Percentiles rank a stretch among this genome's conserved stretches.
Evolutionary conservation across 495 filamentous ascomycete genomes (phyloP).

Genomic region (Tetracladium setigerum): DNA sequence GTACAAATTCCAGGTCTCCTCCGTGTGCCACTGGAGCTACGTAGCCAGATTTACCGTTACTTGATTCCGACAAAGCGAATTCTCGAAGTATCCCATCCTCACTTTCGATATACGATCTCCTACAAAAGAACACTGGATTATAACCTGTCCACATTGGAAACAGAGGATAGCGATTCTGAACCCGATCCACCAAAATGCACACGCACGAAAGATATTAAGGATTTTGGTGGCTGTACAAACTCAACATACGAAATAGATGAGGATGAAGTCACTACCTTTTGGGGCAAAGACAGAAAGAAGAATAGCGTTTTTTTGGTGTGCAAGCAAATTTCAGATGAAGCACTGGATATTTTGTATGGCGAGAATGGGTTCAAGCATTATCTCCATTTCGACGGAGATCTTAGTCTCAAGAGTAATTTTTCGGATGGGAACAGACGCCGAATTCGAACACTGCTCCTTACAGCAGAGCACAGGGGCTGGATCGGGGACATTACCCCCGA

Average conservation of each 20-base stretch:
- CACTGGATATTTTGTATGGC: no score
- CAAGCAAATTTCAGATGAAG: slow-evolving; percentile 3
- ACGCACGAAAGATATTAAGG: no score
- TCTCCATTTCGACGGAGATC: not conserved
- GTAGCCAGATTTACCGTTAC: slow-evolving; percentile 6
- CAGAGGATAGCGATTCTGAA: no score
- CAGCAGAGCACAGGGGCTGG: not conserved
- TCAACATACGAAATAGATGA: not conserved
- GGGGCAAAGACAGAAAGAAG: not conserved
- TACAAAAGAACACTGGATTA: not conserved
- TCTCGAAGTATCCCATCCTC: not conserved
- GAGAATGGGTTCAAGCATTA: no score
- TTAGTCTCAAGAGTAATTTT: no score
- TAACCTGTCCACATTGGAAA: not conserved
- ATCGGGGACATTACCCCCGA: no score
- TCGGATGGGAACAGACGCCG: no score
- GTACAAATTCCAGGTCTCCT: not conserved
- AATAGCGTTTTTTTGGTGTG: not conserved
- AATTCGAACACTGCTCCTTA: no score
- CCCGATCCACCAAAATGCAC: no score
- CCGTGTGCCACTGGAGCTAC: slow-evolving; percentile 7
- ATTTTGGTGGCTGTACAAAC: no score
- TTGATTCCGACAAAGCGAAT: not conserved
- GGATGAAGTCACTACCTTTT: not conserved
- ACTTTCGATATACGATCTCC: not conserved